Conservation (phyloP, 352 stramenopile species). For the Globisporangium cederbergense region DNA sequence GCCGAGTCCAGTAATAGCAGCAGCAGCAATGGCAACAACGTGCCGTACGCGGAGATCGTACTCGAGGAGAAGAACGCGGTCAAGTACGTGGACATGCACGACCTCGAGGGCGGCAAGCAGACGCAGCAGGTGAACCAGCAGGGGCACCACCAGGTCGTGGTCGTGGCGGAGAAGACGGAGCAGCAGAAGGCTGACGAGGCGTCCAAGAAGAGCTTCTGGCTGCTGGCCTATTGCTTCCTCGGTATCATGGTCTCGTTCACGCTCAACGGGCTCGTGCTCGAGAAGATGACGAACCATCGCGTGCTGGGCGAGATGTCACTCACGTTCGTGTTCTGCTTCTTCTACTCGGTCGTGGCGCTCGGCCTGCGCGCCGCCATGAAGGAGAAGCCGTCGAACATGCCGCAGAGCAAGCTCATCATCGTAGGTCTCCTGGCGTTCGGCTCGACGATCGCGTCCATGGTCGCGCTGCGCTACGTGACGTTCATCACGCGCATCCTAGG, state of each 20-base stretch:
- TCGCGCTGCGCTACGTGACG: constrained; percentile 78
- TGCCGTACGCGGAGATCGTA: constrained; percentile 62
- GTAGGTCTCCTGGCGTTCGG: constrained; percentile 70
- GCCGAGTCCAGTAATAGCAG: constrained; percentile 27
- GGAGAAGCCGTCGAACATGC: constrained; percentile 72
- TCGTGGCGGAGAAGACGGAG: constrained; percentile 5
- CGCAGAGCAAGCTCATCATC: constrained; percentile 56
- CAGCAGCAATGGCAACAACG: constrained; percentile 38
- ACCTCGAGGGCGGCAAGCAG: constrained; percentile 26
- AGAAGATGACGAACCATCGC: constrained; percentile 84
- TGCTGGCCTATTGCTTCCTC: constrained; percentile 74
- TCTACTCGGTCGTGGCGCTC: constrained; percentile 67
- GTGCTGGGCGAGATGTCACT: constrained; percentile 80
- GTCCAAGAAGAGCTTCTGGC: constrained; percentile 45
- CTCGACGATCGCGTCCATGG: constrained; percentile 81
- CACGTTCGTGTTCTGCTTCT: constrained; percentile 80
- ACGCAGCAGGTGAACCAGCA: constrained; percentile 12
- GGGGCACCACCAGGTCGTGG: constrained; percentile 11
- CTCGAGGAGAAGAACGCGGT: constrained; percentile 35
- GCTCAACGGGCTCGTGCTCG: constrained; percentile 74
- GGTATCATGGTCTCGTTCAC: constrained; percentile 86
- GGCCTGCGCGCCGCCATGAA: constrained; percentile 54
- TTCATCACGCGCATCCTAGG: constrained; percentile 84
- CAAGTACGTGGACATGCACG: constrained; percentile 31
- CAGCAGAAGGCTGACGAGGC: constrained; percentile 11